These are phyloP conservation scores for Hysterium pulicare DNA, from an alignment of 2,329 filamentous ascomycete genomes.

Conservation along the genomic window DNA sequence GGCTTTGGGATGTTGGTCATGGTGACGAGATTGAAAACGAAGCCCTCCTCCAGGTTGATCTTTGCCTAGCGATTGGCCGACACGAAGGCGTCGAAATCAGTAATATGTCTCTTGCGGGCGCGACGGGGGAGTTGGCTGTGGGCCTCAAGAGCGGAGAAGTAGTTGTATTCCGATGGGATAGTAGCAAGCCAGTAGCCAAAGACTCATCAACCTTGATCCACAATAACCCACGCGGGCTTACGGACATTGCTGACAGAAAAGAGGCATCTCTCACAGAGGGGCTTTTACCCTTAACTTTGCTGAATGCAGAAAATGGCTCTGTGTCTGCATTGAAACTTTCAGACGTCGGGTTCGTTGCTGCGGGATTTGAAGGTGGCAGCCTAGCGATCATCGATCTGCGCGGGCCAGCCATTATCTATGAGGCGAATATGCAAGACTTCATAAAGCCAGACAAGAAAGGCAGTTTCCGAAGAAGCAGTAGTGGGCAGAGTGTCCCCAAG, in stretches of 20 bases:
- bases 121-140: conserved; percentile 78
- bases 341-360: conserved; percentile 88
- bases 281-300: conserved; percentile 72
- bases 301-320: conserved; percentile 79
- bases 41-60: conserved; percentile 76
- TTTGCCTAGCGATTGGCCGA: conserved; percentile 78
- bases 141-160: conserved; percentile 82
- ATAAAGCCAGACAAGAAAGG: conserved; percentile 71
- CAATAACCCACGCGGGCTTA: conserved; percentile 53
- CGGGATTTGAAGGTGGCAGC: conserved; percentile 78
- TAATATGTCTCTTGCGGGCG: conserved; percentile 74
- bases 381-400: conserved; percentile 83
- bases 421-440: conserved; percentile 68
- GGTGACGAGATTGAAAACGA: conserved; percentile 91
- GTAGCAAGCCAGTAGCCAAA: conserved; percentile 68
- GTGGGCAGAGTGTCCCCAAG: conserved; percentile 44
- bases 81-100: conserved; percentile 73
- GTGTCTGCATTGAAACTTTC: conserved; percentile 78
- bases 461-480: conserved; percentile 62
- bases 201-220: conserved; percentile 54
- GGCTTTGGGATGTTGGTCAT: conserved; percentile 89
- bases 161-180: conserved; percentile 82
- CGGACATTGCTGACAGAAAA: conserved; percentile 68
- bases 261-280: conserved; percentile 76
- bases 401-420: conserved; percentile 80